Conservation (phyloP, 1,284 basidiomycete genomes). For the Paramarasmius palmivorus region DNA sequence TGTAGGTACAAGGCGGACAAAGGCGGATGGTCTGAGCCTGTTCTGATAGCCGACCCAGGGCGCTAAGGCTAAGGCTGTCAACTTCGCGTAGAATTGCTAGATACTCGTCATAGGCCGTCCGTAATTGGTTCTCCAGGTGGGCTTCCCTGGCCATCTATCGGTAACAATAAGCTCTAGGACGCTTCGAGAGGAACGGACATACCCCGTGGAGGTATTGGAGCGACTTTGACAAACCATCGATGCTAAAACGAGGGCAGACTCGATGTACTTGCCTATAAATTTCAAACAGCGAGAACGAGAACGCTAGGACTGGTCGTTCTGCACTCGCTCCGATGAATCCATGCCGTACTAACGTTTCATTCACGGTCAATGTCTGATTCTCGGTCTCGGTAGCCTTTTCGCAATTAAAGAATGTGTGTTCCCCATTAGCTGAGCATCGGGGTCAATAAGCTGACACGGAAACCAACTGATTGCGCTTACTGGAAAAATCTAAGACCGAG, state of each 20-base stretch:
- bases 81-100: neutral
- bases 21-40: neutral
- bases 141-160: neutral
- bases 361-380: no score
- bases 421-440: no score
- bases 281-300: no score
- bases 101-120: neutral
- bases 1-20: neutral
- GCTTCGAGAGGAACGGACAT: neutral
- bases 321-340: no score
- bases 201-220: conserved; percentile 15
- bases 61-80: neutral
- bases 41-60: neutral
- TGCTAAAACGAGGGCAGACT: conserved; percentile 14
- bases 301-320: no score
- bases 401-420: no score
- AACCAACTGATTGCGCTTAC: no score
- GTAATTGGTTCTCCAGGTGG: neutral
- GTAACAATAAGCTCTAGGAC: neutral
- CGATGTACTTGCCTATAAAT: no score
- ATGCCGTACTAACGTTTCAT: no score
- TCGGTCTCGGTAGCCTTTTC: no score
- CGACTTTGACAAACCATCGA: conserved; percentile 13
- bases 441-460: no score
- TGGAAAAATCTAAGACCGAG: no score